Evolutionary conservation across 257 asterid species (phyloP), one percentile per base, ranked within the genome.

Genomic region (Capsicum baccatum): DNA sequence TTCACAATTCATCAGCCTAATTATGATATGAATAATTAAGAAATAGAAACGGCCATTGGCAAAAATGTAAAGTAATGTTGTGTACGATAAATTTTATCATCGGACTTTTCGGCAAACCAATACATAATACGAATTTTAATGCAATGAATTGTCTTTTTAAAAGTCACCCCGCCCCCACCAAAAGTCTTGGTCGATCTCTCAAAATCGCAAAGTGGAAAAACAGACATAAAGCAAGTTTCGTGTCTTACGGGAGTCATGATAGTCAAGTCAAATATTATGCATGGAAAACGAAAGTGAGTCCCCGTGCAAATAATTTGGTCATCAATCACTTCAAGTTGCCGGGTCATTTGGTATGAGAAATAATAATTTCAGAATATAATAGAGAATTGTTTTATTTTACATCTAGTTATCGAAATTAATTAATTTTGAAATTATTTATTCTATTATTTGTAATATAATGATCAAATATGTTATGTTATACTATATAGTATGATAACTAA

Each of bases 231-330:
- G 79, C 79, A 71, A 47, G 58, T n/a, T 71, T 47, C 79, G 39
- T 71, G 79, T 71, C 35, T 71, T 71, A 47, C 1, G 39, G 79
- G 39, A 71, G 17, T 71, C 58, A 70, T 19, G 33, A 63, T 71
- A 17, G 79, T 71, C 79, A 71, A 71, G 37, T 21, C 16, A 21
- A 63, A 21, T 63, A 63, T 21, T 17, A 9, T 44, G 57, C 9
- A 44, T 17, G 56, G 5, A 63, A 71, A 47, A 71, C n/a, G 9
- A 19, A n/a, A 44, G 3, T 71, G 17, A 69, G 11, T 44, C 39
- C 37, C 14, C 55, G 47, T n/a, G 17, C 17, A 70, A 16, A 42
- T 10, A 8, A 70, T 47, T 69, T 70, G 5, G 3, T 42, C 79
- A 42, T 16, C 48, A 42, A 70, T 70, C 35, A 42, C 16, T 9